Evolutionary conservation across 2,329 filamentous ascomycete species (phyloP).

Genomic region (Lecanicillium sp.): DNA sequence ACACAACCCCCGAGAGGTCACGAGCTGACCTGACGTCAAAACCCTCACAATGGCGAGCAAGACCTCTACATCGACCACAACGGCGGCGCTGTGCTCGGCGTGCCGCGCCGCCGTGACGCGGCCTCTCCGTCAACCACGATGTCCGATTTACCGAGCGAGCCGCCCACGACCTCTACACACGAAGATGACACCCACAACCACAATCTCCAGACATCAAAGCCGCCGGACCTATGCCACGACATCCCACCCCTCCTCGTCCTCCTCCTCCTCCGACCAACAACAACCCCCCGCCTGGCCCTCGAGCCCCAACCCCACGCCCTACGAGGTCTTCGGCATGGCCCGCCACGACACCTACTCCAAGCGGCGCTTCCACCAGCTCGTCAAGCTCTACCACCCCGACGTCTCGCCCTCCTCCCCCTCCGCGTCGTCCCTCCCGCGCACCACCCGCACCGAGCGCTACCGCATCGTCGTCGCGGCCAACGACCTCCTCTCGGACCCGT

Average conservation of each 20-base stretch:
- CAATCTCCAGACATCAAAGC: background rate
- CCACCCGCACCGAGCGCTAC: constrained; percentile 77
- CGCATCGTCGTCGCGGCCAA: constrained; percentile 83
- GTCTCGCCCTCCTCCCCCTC: constrained; percentile 34
- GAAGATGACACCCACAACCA: background rate
- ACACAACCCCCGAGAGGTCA: background rate
- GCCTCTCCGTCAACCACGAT: background rate
- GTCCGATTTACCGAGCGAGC: background rate
- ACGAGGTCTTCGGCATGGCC: constrained; percentile 69
- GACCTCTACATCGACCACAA: background rate
- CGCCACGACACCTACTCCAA: constrained; percentile 71
- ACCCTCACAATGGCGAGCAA: background rate
- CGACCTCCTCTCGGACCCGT: constrained; percentile 75
- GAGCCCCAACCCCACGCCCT: constrained; percentile 63
- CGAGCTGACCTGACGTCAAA: background rate
- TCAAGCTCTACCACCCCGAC: constrained; percentile 95
- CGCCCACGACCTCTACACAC: background rate
- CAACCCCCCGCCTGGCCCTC: constrained; percentile 40
- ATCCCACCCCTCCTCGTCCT: background rate
- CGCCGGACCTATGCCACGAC: constrained; percentile 9
- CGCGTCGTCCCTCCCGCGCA: constrained; percentile 36
- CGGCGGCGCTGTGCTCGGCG: constrained; percentile 3
- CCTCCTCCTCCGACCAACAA: background rate
- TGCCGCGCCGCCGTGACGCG: constrained; percentile 6
- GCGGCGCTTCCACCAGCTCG: constrained; percentile 77